phyloP scores from a whole-genome alignment of 805 yeast genomes.

The Spathaspora girioi region DNA sequence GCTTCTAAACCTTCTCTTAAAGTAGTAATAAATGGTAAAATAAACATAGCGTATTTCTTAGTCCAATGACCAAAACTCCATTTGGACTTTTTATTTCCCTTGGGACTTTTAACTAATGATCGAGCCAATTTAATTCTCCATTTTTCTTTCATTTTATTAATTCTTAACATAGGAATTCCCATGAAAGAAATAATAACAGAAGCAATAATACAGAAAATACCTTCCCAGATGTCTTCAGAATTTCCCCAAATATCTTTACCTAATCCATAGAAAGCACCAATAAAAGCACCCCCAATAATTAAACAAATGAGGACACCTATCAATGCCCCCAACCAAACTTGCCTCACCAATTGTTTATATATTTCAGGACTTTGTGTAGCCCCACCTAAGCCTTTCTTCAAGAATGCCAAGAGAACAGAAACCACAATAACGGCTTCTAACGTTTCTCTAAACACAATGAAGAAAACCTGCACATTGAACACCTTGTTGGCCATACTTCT shows the following conservation, averaged over 20 bases:
- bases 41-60: slow-evolving; percentile 76
- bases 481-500: slow-evolving; percentile 41
- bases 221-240: slow-evolving; percentile 94
- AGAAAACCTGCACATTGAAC: slow-evolving; percentile 70
- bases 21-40: slow-evolving; percentile 84
- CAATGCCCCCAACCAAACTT: slow-evolving; percentile 79
- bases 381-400: slow-evolving; percentile 76
- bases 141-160: slow-evolving; percentile 91
- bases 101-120: slow-evolving; percentile 62
- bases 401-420: slow-evolving; percentile 82
- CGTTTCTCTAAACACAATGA: slow-evolving; percentile 86
- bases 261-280: slow-evolving; percentile 84
- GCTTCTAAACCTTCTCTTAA: slow-evolving; percentile 96
- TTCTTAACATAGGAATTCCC: slow-evolving; percentile 93
- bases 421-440: slow-evolving; percentile 85
- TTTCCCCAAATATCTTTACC: slow-evolving; percentile 76
- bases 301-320: slow-evolving; percentile 73
- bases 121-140: slow-evolving; percentile 91
- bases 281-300: slow-evolving; percentile 82
- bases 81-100: slow-evolving; percentile 35
- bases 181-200: slow-evolving; percentile 78
- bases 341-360: slow-evolving; percentile 57
- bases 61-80: slow-evolving; percentile 28
- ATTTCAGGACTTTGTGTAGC: slow-evolving; percentile 41
- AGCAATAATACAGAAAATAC: slow-evolving; percentile 84